Conservation (phyloP, 148 eudicot species). For the Amaranthus cruentus region DNA sequence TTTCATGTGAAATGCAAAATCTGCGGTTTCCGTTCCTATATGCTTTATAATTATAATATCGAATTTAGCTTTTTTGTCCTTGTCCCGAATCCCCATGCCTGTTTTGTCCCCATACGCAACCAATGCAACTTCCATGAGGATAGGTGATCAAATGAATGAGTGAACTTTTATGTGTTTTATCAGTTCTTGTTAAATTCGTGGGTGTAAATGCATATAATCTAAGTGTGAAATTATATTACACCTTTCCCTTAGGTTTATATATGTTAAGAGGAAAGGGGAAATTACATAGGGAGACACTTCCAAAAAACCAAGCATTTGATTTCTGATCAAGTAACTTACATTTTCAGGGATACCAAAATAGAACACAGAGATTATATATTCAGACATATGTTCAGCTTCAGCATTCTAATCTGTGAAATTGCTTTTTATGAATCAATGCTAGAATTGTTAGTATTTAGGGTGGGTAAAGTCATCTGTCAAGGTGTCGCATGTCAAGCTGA, state of each 20-base stretch:
- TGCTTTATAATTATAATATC: no score
- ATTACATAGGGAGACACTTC: background rate
- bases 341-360: background rate
- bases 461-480: conserved; percentile 11
- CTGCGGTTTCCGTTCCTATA: no score
- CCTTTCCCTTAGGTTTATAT: background rate
- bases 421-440: background rate
- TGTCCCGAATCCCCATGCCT: no score
- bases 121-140: no score
- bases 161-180: background rate
- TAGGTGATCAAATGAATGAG: background rate
- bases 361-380: background rate
- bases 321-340: background rate
- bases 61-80: no score
- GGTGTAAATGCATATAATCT: background rate
- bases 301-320: no score
- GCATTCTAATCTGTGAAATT: background rate
- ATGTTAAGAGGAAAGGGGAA: background rate
- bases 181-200: background rate
- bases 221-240: background rate
- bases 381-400: background rate
- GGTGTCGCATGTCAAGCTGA: conserved; percentile 40
- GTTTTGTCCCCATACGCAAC: no score
- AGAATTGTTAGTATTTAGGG: background rate
- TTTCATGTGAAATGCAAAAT: no score